These are phyloP conservation scores for Ophiostoma sp. DNA, from an alignment of 2,329 filamentous ascomycete genomes.

Conservation along the genomic window DNA sequence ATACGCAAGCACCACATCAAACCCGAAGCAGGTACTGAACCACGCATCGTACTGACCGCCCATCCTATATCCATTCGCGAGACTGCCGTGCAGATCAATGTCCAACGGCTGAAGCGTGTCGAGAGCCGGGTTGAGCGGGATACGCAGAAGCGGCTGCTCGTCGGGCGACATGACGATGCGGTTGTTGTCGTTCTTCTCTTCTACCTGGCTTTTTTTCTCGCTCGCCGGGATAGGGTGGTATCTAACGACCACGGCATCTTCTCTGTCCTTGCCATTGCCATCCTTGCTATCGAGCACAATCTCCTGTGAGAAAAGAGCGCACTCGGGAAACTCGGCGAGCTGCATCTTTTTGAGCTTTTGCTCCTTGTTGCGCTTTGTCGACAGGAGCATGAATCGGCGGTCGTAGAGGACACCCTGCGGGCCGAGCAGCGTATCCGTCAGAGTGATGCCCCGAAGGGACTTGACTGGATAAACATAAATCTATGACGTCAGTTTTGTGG, in stretches of 20 bases:
- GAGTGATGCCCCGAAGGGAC: slow-evolving; percentile 56
- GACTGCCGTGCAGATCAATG: slow-evolving; percentile 56
- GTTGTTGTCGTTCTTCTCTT: not conserved
- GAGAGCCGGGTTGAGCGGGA: slow-evolving; percentile 53
- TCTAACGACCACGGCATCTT: slow-evolving; percentile 37
- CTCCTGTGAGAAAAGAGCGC: slow-evolving; percentile 60
- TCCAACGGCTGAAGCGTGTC: slow-evolving; percentile 43
- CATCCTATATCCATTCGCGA: slow-evolving; percentile 58
- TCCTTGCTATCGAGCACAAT: slow-evolving; percentile 36
- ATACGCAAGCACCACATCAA: slow-evolving; percentile 56
- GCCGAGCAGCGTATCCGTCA: slow-evolving; percentile 50
- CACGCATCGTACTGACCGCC: slow-evolving; percentile 54
- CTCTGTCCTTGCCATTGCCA: not conserved
- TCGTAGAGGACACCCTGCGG: slow-evolving; percentile 61
- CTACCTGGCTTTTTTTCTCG: slow-evolving; percentile 16
- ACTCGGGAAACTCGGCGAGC: slow-evolving; percentile 51
- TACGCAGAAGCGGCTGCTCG: slow-evolving; percentile 23
- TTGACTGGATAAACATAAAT: slow-evolving; percentile 72
- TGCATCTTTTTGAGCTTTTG: slow-evolving; percentile 53
- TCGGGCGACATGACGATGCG: slow-evolving; percentile 19
- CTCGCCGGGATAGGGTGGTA: slow-evolving; percentile 34
- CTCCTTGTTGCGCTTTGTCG: slow-evolving; percentile 38
- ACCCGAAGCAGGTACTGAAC: slow-evolving; percentile 64
- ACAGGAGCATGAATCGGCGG: slow-evolving; percentile 65
- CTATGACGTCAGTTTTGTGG: slow-evolving; percentile 34